A percentile compares a stretch with the other conserved stretches of the same genome.
These are phyloP conservation scores for Syzygium aromaticum DNA, from an alignment of 345 rosid genomes.

Conservation along the genomic window DNA sequence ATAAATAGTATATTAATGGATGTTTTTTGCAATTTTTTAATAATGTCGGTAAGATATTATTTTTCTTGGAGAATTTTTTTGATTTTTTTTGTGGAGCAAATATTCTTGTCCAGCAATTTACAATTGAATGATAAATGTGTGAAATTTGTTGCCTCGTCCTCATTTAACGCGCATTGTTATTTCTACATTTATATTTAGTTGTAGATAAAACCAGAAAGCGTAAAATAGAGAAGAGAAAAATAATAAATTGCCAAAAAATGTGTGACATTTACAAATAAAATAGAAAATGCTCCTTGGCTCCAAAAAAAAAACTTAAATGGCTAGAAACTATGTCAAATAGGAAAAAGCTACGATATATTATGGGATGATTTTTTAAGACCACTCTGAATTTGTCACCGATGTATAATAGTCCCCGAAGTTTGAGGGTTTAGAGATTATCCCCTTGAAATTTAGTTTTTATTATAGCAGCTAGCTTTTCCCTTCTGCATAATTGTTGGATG, in stretches of 20 bases:
- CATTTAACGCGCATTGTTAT: not conserved
- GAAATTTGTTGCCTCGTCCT: not conserved
- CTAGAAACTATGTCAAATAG: not conserved
- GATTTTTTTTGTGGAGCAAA: not conserved
- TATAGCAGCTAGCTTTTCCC: not conserved
- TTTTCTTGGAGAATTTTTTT: not conserved
- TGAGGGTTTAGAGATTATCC: fast-evolving
- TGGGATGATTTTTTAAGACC: not conserved
- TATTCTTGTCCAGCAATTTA: not conserved
- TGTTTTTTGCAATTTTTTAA: not conserved
- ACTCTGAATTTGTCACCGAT: not conserved
- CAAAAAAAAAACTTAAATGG: not conserved
- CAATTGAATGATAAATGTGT: not conserved
- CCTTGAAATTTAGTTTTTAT: not conserved
- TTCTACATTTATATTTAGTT: not conserved
- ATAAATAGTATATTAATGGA: not conserved
- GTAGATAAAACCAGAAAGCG: not conserved
- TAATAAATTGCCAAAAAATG: not conserved
- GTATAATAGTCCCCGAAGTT: not conserved
- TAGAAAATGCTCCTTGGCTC: not conserved
- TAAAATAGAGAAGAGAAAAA: not conserved
- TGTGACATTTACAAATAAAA: not conserved
- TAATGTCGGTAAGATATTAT: not conserved
- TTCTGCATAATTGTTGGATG: not conserved
- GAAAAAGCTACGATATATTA: not conserved